Evolutionary conservation across 2,329 filamentous ascomycete species (phyloP), one percentile per base, ranked within the genome.

Genomic region (Claviceps humidiphila): DNA sequence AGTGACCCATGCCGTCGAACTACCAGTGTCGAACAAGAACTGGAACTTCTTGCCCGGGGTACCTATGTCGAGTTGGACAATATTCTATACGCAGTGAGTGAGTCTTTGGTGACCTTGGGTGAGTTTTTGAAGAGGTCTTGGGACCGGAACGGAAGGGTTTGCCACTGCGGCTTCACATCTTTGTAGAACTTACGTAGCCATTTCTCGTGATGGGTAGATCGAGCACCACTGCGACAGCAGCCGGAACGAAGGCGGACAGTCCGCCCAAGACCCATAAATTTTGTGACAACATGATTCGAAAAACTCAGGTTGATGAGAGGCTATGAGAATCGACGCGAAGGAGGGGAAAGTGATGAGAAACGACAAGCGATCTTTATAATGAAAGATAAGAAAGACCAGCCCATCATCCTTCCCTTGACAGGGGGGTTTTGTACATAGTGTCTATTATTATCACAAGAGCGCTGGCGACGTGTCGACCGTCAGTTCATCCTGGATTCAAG

Each of bases 1-100:
- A 39, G 65, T 52, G 5, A 67, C 59, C 66, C 67, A 69, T 1
- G 66, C 51, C 0, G 66, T 63, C 1, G 66, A 51, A 50, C 64
- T 68, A 22, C 67, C 66, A 0, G 65, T 69, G 54, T 69, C 66
- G 52, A 67, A 68, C 11, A 59, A 53, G 5, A 70, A 58, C 1
- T 57, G 55, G 52, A 63, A 60, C 0, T 51, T 55, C 47, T 61
- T 56, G 9, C 56, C 40, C 0, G 67, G 67, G 3, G 62, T 65
- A 41, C 67, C 67, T 22, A 49, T 49, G 5, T 34, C 14, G n/a
- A 47, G 24, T 7, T 37, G 26, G 16, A 47, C 45, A 11, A 47
- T n/a, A 37, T 17, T 17, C 45, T 47, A 37, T 6, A 34, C 11
- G 16, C 5, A 30, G 26, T 30, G 24, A 26, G 24, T 26, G 26